These are phyloP conservation scores for Tulasnella sp. DNA, from an alignment of 768 basidiomycete species.

Conservation along the genomic window DNA sequence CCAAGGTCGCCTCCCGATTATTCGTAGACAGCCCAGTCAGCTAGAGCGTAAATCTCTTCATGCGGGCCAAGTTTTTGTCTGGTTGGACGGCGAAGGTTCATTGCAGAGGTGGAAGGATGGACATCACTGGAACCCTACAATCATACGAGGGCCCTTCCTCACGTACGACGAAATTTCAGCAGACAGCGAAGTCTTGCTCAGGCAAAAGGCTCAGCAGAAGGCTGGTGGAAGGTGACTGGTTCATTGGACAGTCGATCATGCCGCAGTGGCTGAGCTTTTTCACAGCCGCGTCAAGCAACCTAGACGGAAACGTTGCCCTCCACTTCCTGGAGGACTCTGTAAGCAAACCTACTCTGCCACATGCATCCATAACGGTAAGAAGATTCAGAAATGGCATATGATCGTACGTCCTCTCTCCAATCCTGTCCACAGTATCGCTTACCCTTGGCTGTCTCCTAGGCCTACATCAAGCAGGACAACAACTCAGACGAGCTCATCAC, in stretches of 20 bases:
- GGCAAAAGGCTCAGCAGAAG: slow-evolving; percentile 1
- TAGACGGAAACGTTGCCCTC: slow-evolving; percentile 9
- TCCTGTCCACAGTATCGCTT: not conserved
- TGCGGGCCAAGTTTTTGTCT: slow-evolving; percentile 11
- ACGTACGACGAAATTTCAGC: slow-evolving; percentile 14
- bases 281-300: slow-evolving; percentile 11
- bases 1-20: slow-evolving; percentile 15
- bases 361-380: slow-evolving; percentile 1
- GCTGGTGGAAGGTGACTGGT: slow-evolving; percentile 4
- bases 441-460: not conserved
- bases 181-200: slow-evolving; percentile 3
- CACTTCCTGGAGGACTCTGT: slow-evolving; percentile 11
- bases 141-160: slow-evolving; percentile 9
- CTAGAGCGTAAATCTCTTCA: slow-evolving; percentile 11
- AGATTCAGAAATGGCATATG: slow-evolving; percentile 13
- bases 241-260: not conserved
- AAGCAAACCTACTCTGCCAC: slow-evolving; percentile 13
- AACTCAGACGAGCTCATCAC: not conserved
- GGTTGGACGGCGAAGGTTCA: slow-evolving; percentile 9
- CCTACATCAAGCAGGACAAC: slow-evolving; percentile 9
- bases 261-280: not conserved
- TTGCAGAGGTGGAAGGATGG: slow-evolving; percentile 10
- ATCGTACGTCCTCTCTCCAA: not conserved
- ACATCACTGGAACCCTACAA: slow-evolving; percentile 4
- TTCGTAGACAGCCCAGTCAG: slow-evolving; percentile 14